Conservation (phyloP, 306 rosid species). For the Sechiopsis laciniata region DNA sequence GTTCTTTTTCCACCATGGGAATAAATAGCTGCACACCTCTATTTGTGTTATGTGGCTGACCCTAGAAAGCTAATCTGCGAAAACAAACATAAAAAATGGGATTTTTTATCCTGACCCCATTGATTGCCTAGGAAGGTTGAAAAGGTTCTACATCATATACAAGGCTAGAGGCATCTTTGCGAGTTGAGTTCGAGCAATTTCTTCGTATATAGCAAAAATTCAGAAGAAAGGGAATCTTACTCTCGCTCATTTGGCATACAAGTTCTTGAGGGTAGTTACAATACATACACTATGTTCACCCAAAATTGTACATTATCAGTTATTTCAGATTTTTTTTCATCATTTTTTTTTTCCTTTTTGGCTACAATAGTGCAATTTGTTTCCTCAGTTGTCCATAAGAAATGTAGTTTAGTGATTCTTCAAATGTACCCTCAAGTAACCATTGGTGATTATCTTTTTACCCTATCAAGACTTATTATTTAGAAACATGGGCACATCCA, state of each 20-base stretch:
- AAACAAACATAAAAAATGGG: slow-evolving; percentile 28
- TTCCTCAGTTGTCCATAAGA: slow-evolving; percentile 17
- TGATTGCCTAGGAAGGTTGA: slow-evolving; percentile 34
- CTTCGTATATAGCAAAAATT: slow-evolving; percentile 50
- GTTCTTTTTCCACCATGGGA: slow-evolving; percentile 60
- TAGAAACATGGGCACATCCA: not conserved
- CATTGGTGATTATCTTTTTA: not conserved
- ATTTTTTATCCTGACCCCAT: slow-evolving; percentile 28
- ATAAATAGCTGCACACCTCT: slow-evolving; percentile 47
- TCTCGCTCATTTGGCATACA: slow-evolving; percentile 36
- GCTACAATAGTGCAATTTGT: slow-evolving; percentile 26
- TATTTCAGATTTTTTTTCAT: slow-evolving; percentile 55
- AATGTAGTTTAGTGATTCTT: slow-evolving; percentile 17
- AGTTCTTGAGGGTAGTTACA: slow-evolving; percentile 38
- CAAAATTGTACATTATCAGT: slow-evolving; percentile 76
- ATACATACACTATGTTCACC: slow-evolving; percentile 31
- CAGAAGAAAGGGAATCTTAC: slow-evolving; percentile 32
- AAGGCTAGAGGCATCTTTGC: slow-evolving; percentile 17
- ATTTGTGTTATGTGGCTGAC: slow-evolving; percentile 39
- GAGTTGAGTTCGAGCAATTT: slow-evolving; percentile 51
- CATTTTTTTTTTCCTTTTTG: slow-evolving; percentile 23
- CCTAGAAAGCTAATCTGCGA: slow-evolving; percentile 28
- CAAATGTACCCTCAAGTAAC: slow-evolving; percentile 2
- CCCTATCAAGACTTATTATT: not conserved
- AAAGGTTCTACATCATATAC: not conserved